Percentiles rank a stretch among this genome's conserved stretches.
phyloP scores from a whole-genome alignment of 2,329 filamentous ascomycete species.

The Botrytis fragariae region DNA sequence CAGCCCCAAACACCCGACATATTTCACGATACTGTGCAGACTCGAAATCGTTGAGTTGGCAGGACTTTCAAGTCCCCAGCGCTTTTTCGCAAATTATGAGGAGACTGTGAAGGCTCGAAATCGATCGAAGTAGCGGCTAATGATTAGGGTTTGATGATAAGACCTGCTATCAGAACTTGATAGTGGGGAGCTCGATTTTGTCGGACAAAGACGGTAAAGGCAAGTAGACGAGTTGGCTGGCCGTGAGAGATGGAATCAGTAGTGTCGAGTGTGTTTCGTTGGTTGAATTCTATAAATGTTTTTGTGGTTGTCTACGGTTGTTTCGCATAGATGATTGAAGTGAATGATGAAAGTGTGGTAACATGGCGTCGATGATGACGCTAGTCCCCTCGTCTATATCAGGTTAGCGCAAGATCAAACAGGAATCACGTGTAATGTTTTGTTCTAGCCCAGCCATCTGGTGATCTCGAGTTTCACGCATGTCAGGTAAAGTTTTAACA shows the following conservation, averaged over 20 bases:
- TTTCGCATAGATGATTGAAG: slow-evolving; percentile 22
- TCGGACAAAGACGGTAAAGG: slow-evolving; percentile 23
- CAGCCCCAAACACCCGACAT: slow-evolving; percentile 78
- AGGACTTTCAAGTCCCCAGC: slow-evolving; percentile 20
- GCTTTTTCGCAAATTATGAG: not conserved
- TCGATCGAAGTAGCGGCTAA: slow-evolving; percentile 15
- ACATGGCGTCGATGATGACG: slow-evolving; percentile 24
- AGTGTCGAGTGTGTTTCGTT: slow-evolving; percentile 2
- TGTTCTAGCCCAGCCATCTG: not conserved
- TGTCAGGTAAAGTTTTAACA: not conserved
- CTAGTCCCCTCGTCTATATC: slow-evolving; percentile 21
- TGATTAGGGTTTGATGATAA: slow-evolving; percentile 12
- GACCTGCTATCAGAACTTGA: slow-evolving; percentile 17
- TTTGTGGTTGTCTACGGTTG: slow-evolving; percentile 26
- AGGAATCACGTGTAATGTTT: not conserved
- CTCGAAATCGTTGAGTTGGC: slow-evolving; percentile 19
- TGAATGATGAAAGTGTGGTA: slow-evolving; percentile 29
- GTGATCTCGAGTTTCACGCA: not conserved
- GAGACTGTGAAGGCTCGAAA: not conserved
- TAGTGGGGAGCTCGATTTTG: slow-evolving; percentile 31
- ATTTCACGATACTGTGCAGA: slow-evolving; percentile 34
- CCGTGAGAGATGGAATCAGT: not conserved
- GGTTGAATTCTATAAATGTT: slow-evolving; percentile 1
- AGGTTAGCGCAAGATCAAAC: slow-evolving; percentile 1
- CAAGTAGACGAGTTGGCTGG: not conserved